Evolutionary conservation across 768 basidiomycete species (phyloP).

Genomic region (Leucogyrophana mollusca): DNA sequence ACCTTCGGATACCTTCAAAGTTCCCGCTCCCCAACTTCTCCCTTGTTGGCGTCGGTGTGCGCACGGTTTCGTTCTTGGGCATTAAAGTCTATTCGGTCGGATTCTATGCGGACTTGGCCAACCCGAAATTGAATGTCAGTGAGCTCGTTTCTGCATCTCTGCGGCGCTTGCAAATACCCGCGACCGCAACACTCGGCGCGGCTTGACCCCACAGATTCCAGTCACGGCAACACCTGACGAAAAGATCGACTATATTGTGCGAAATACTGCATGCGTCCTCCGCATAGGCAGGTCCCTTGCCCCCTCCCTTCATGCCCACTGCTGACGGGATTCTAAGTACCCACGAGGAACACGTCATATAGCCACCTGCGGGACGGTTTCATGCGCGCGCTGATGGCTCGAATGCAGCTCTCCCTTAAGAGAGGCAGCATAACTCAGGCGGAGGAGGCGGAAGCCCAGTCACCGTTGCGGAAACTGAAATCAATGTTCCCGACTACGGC

Average conservation of each 20-base stretch:
- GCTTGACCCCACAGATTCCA: slow-evolving; percentile 47
- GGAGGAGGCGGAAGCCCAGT: slow-evolving; percentile 53
- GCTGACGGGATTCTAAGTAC: slow-evolving; percentile 62
- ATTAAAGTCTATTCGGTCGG: slow-evolving; percentile 89
- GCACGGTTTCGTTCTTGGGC: slow-evolving; percentile 85
- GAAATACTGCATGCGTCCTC: slow-evolving; percentile 67
- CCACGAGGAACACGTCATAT: slow-evolving; percentile 74
- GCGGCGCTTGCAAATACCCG: neutral
- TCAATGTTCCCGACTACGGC: slow-evolving; percentile 73
- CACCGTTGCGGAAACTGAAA: slow-evolving; percentile 70
- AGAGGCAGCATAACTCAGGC: slow-evolving; percentile 56
- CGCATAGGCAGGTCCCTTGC: slow-evolving; percentile 56
- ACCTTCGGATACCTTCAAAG: slow-evolving; percentile 62
- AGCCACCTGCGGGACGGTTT: slow-evolving; percentile 84
- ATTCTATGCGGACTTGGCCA: slow-evolving; percentile 83
- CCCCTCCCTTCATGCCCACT: neutral
- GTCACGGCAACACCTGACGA: slow-evolving; percentile 58
- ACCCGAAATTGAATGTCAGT: slow-evolving; percentile 58
- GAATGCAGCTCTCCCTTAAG: slow-evolving; percentile 52
- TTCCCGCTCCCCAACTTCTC: slow-evolving; percentile 59
- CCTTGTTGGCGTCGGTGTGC: slow-evolving; percentile 81
- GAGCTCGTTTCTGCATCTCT: neutral
- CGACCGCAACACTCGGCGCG: no score
- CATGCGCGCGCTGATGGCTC: slow-evolving; percentile 65
- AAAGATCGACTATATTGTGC: slow-evolving; percentile 66